Percentiles rank a stretch among this genome's conserved stretches.
Evolutionary conservation across 1,284 basidiomycete genomes (phyloP).

Genomic region (Leccinum griseonigrum): DNA sequence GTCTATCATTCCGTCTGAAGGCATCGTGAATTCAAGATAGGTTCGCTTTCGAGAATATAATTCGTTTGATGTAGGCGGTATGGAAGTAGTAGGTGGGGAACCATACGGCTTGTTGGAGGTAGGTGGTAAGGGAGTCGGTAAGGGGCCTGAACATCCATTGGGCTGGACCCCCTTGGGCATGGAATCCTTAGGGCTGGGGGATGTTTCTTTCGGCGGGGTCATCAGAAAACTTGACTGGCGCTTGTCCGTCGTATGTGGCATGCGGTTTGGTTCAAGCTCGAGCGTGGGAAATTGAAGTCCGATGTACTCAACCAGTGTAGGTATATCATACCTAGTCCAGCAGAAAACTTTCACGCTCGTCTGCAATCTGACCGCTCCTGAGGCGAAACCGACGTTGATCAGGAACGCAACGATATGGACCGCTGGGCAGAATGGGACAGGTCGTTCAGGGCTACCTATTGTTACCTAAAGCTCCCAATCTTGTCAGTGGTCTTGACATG

Average conservation of each 20-base stretch:
- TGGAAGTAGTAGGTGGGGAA: background rate
- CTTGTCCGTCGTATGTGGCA: no score
- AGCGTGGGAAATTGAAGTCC: no score
- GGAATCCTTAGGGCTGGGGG: background rate
- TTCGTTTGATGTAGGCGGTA: background rate
- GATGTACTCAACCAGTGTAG: constrained; percentile 43
- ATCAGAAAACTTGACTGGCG: no score
- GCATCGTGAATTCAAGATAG: background rate
- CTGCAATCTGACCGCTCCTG: constrained; percentile 61
- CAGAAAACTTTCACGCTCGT: constrained; percentile 50
- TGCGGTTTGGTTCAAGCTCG: no score
- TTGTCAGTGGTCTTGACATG: constrained; percentile 30
- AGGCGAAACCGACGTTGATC: constrained; percentile 59
- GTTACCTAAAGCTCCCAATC: constrained; percentile 40
- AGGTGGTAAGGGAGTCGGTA: no score
- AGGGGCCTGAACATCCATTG: background rate
- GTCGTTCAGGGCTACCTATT: constrained; percentile 62
- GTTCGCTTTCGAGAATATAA: background rate
- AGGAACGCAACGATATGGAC: constrained; percentile 80
- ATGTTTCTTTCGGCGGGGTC: no score
- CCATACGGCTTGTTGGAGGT: no score
- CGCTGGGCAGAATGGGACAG: constrained; percentile 56
- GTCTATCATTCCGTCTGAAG: background rate
- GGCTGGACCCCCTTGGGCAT: background rate
- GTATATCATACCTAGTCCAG: constrained; percentile 44